Percentiles rank a stretch among this genome's conserved stretches.
These are phyloP conservation scores for Pilasporangium apinafurcum DNA, from an alignment of 352 stramenopile genomes.

Conservation along the genomic window DNA sequence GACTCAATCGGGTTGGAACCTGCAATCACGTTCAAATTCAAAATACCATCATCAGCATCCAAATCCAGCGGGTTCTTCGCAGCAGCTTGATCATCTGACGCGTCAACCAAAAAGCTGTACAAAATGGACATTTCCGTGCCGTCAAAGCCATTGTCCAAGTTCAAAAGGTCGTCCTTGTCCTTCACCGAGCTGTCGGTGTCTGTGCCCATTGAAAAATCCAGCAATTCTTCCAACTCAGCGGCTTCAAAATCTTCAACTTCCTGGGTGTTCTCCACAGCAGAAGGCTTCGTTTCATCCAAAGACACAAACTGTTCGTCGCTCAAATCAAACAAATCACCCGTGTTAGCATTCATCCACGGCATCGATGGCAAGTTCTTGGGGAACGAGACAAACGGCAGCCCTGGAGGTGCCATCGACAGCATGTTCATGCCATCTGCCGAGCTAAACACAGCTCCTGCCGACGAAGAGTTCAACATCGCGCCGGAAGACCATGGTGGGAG, in stretches of 20 bases:
- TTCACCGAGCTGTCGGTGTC: slow-evolving; percentile 46
- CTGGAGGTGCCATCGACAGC: slow-evolving; percentile 53
- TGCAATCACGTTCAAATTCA: slow-evolving; percentile 73
- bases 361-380: slow-evolving; percentile 53
- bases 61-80: slow-evolving; percentile 26
- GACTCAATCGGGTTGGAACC: slow-evolving; percentile 59
- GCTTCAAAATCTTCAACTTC: slow-evolving; percentile 44
- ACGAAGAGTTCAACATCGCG: slow-evolving; percentile 9
- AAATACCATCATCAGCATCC: slow-evolving; percentile 57
- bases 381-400: slow-evolving; percentile 69
- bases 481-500: slow-evolving; percentile 21
- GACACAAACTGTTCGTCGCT: slow-evolving; percentile 24
- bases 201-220: slow-evolving; percentile 69
- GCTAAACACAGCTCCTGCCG: slow-evolving; percentile 12
- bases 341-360: slow-evolving; percentile 25
- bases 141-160: slow-evolving; percentile 79
- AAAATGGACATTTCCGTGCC: slow-evolving; percentile 84
- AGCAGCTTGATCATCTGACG: slow-evolving; percentile 50
- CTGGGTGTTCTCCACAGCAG: slow-evolving; percentile 1
- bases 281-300: slow-evolving; percentile 2
- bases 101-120: slow-evolving; percentile 80
- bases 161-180: slow-evolving; percentile 70
- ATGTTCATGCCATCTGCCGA: slow-evolving; percentile 42
- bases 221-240: slow-evolving; percentile 63
- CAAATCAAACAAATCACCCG: slow-evolving; percentile 38